These are phyloP conservation scores for Nissolia schottii DNA, from an alignment of 306 rosid species.

Conservation along the genomic window DNA sequence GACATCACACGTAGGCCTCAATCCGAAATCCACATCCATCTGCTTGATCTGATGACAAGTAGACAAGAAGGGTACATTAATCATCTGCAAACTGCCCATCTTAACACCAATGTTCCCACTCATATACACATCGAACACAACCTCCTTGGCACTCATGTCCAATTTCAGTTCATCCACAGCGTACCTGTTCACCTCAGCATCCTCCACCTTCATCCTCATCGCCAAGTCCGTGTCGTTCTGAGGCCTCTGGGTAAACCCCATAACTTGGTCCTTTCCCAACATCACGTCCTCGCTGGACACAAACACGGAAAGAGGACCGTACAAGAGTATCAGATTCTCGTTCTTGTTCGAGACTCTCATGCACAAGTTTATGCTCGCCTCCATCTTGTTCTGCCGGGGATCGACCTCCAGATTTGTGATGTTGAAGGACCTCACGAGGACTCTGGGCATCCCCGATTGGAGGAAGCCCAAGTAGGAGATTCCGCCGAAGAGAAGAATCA, in stretches of 20 bases:
- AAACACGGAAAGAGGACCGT: conserved; percentile 13
- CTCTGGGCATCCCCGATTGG: conserved; percentile 36
- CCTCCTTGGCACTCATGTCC: conserved; percentile 19
- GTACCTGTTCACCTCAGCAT: not conserved
- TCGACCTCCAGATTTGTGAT: conserved; percentile 24
- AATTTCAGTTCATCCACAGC: conserved; percentile 13
- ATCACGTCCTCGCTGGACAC: not conserved
- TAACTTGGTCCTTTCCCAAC: conserved; percentile 15
- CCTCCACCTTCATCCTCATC: not conserved
- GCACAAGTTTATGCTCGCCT: not conserved
- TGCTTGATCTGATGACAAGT: conserved; percentile 21
- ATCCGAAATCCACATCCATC: conserved; percentile 34
- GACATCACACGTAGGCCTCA: conserved; percentile 32
- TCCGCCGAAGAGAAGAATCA: conserved; percentile 23
- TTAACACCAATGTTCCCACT: conserved; percentile 34
- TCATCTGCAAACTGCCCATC: conserved; percentile 11
- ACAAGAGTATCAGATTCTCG: conserved; percentile 29
- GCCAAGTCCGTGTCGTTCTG: conserved; percentile 23
- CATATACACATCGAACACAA: conserved; percentile 24
- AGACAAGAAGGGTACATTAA: conserved; percentile 22
- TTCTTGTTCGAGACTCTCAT: conserved; percentile 39
- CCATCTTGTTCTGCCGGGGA: not conserved
- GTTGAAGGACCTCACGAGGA: conserved; percentile 21
- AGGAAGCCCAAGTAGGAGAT: conserved; percentile 35
- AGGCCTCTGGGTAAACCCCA: conserved; percentile 29